phyloP scores from a whole-genome alignment of 2,329 filamentous ascomycete genomes.

The Stemphylium vesicarium region DNA sequence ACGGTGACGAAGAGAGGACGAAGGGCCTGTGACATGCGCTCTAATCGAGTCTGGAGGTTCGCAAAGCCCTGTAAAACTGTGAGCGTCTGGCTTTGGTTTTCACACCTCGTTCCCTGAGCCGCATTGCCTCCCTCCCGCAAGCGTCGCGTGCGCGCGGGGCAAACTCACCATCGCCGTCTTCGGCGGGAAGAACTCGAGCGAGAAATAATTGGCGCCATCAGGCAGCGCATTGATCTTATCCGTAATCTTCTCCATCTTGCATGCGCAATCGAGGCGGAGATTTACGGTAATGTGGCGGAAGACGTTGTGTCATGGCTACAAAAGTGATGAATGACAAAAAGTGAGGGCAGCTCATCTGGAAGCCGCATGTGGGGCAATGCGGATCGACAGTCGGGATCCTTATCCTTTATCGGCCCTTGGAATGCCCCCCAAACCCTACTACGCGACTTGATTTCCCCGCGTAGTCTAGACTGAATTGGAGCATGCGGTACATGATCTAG shows the following conservation, averaged over 20 bases:
- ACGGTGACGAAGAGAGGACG: constrained; percentile 95
- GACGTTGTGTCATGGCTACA: constrained; percentile 38
- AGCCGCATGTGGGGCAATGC: constrained; percentile 30
- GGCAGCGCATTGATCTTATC: constrained; percentile 93
- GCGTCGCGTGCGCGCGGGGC: constrained; percentile 25
- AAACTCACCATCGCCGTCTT: constrained; percentile 82
- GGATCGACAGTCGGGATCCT: constrained; percentile 27
- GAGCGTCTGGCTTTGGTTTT: constrained; percentile 6
- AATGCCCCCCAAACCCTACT: not conserved
- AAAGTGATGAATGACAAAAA: constrained; percentile 28
- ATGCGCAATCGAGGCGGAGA: not conserved
- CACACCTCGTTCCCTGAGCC: not conserved
- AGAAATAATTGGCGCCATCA: constrained; percentile 84
- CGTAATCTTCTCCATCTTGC: constrained; percentile 71
- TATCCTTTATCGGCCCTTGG: not conserved
- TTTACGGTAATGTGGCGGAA: constrained; percentile 16
- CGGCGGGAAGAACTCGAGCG: constrained; percentile 98
- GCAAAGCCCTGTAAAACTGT: constrained; percentile 71
- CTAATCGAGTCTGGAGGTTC: constrained; percentile 89
- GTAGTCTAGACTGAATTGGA: not conserved
- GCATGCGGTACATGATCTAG: not conserved
- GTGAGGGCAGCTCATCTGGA: constrained; percentile 26
- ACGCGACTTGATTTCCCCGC: not conserved
- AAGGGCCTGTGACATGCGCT: constrained; percentile 91
- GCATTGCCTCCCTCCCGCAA: not conserved